Evolutionary conservation across 2,329 filamentous ascomycete species (phyloP).

Genomic region (Aureobasidium namibiae): DNA sequence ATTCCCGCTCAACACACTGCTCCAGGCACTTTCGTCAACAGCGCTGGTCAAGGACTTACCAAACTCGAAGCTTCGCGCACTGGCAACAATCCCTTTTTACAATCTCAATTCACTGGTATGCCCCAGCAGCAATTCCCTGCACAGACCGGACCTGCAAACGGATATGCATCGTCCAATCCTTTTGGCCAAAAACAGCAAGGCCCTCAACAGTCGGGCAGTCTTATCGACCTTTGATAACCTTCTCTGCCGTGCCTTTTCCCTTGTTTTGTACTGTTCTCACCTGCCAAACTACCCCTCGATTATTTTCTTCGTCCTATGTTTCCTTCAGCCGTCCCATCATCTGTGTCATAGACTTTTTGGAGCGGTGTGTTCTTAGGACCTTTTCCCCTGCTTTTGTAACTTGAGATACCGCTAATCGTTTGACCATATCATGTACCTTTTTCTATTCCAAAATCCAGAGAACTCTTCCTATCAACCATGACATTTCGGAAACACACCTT

Average conservation of each 20-base stretch:
- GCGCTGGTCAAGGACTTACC: conserved; percentile 71
- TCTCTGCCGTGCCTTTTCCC: neutral
- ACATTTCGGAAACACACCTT: neutral
- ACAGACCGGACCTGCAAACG: conserved; percentile 41
- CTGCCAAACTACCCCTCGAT: neutral
- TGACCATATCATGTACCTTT: conserved; percentile 1
- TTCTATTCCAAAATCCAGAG: neutral
- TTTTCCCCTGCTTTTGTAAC: neutral
- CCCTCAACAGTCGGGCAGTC: conserved; percentile 40
- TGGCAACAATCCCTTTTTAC: conserved; percentile 83
- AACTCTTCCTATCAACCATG: neutral
- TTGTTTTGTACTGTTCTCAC: neutral
- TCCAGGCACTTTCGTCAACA: conserved; percentile 93
- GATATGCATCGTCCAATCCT: conserved; percentile 45
- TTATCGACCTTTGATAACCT: conserved; percentile 50
- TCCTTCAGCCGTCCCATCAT: neutral
- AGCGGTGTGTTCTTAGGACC: neutral
- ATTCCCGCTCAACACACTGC: conserved; percentile 96
- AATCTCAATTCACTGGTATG: conserved; percentile 69
- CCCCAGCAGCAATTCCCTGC: conserved; percentile 31
- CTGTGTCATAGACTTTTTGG: conserved; percentile 10
- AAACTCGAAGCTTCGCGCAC: conserved; percentile 60
- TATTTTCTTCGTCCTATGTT: neutral
- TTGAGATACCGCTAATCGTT: conserved; percentile 13
- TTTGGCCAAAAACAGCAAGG: conserved; percentile 43